phyloP scores from a whole-genome alignment of 768 basidiomycete genomes.

The Macrolepiota fuliginosa region DNA sequence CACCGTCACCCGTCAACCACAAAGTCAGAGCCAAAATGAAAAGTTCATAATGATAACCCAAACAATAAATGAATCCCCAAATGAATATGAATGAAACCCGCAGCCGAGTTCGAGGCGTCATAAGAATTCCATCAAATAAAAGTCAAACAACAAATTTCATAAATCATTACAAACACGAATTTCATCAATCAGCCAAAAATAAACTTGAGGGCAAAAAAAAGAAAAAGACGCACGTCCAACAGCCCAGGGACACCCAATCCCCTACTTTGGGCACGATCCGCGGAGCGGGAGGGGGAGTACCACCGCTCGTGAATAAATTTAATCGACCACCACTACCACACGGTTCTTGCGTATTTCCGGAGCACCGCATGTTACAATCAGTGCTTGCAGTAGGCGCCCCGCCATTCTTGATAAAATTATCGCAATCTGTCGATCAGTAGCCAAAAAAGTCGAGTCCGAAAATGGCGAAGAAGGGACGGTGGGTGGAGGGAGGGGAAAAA shows the following conservation, averaged over 20 bases:
- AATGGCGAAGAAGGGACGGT: not conserved
- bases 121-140: not conserved
- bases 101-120: not conserved
- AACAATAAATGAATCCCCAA: not conserved
- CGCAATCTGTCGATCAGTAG: conserved; percentile 51
- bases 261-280: conserved; percentile 52
- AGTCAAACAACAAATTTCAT: conserved; percentile 27
- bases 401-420: conserved; percentile 47
- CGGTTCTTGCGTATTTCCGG: conserved; percentile 51
- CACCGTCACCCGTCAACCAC: conserved; percentile 9
- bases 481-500: not conserved
- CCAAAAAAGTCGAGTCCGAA: not conserved
- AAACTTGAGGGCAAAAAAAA: not conserved
- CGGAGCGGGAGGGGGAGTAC: conserved; percentile 53
- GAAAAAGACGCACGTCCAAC: conserved; percentile 54
- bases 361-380: conserved; percentile 63
- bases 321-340: conserved; percentile 63
- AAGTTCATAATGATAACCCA: not conserved
- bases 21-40: not conserved
- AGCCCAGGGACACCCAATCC: conserved; percentile 70
- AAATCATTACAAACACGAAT: conserved; percentile 6
- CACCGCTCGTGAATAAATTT: conserved; percentile 65
- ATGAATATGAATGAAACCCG: not conserved
- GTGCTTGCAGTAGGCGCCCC: conserved; percentile 41
- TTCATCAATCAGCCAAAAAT: not conserved